phyloP scores from a whole-genome alignment of 352 stramenopile species.

The Pythium guiyangense region DNA sequence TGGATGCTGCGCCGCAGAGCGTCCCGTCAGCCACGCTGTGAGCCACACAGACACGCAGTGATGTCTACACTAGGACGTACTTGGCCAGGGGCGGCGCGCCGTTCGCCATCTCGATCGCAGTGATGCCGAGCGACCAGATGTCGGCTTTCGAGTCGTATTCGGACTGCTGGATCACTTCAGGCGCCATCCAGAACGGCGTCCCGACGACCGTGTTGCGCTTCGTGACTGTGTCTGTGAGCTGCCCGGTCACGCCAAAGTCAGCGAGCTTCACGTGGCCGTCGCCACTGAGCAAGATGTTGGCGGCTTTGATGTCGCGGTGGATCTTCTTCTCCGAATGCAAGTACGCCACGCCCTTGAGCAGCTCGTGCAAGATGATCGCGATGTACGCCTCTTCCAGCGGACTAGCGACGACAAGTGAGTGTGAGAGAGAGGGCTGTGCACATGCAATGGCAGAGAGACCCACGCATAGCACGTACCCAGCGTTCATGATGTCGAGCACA shows the following conservation, averaged over 20 bases:
- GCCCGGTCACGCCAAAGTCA: conserved; percentile 88
- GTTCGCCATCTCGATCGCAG: conserved; percentile 98
- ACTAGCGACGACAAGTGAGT: conserved; percentile 11
- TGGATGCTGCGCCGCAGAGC: conserved; percentile 82
- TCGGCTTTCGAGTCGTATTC: conserved; percentile 97
- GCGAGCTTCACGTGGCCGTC: conserved; percentile 78
- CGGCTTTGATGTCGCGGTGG: conserved; percentile 80
- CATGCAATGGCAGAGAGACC: not conserved
- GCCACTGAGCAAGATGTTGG: conserved; percentile 77
- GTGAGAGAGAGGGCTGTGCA: not conserved
- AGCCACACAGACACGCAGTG: not conserved
- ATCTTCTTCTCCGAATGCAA: conserved; percentile 85
- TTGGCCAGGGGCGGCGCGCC: conserved; percentile 92
- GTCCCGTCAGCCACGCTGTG: not conserved
- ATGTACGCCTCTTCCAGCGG: conserved; percentile 79
- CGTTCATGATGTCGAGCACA: conserved; percentile 87
- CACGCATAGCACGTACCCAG: conserved; percentile 25
- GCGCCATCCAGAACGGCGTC: conserved; percentile 98
- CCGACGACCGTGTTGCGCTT: conserved; percentile 98
- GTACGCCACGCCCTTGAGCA: conserved; percentile 69
- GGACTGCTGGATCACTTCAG: conserved; percentile 76
- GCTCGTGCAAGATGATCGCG: conserved; percentile 74
- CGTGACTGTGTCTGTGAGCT: conserved; percentile 96
- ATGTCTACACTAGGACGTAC: conserved; percentile 24
- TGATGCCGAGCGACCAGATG: conserved; percentile 99